These are phyloP conservation scores for Termitomyces sp. DNA, from an alignment of 768 basidiomycete species.

Conservation along the genomic window DNA sequence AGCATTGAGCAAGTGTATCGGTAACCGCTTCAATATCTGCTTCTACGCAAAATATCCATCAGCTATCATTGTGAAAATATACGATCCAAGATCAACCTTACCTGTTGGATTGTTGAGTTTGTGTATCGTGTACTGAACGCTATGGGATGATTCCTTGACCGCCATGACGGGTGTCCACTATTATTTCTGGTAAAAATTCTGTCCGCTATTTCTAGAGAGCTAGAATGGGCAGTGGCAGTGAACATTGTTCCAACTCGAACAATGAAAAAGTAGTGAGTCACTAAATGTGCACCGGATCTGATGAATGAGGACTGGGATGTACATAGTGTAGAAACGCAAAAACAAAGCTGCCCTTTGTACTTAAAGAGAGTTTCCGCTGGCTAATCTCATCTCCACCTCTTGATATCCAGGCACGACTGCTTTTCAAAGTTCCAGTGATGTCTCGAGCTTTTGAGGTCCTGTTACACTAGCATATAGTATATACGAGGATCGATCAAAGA, in stretches of 20 bases:
- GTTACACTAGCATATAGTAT: too few species aligned
- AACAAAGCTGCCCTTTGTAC: background rate
- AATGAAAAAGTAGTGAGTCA: background rate
- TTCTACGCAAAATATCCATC: background rate
- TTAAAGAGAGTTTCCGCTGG: background rate
- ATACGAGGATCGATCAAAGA: too few species aligned
- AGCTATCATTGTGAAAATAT: background rate
- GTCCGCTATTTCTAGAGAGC: background rate
- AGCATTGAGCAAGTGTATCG: constrained; percentile 2
- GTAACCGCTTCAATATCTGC: constrained; percentile 2
- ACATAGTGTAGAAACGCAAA: too few species aligned
- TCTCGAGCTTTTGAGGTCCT: background rate
- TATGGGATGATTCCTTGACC: background rate
- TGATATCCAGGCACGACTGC: background rate
- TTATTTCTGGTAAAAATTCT: background rate
- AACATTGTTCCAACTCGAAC: background rate
- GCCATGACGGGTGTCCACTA: background rate
- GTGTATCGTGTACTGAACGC: background rate
- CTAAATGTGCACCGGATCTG: background rate
- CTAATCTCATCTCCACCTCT: background rate
- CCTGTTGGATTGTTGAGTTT: background rate
- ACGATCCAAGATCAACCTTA: background rate
- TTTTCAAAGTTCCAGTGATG: background rate
- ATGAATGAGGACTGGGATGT: background rate
- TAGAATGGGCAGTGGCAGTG: background rate